Percentiles rank a stretch among this genome's conserved stretches.
Evolutionary conservation across 1,284 basidiomycete species (phyloP).

Genomic region (Trametes sp.): DNA sequence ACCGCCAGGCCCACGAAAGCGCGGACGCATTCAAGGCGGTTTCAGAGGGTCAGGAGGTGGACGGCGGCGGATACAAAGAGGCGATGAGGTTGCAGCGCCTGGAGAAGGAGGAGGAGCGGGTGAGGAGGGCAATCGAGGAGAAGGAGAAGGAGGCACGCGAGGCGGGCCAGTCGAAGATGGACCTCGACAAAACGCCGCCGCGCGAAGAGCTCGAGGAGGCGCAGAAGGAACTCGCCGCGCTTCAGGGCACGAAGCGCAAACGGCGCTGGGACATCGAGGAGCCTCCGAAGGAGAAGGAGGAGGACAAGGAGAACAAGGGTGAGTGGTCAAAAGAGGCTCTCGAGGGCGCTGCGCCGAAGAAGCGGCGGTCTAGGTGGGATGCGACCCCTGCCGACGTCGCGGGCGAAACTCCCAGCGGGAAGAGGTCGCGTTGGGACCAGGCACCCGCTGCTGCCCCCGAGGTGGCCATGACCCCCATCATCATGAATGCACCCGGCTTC

Average conservation of each 20-base stretch:
- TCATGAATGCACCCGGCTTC: slow-evolving; percentile 86
- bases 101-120: slow-evolving; percentile 93
- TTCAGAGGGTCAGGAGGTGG: slow-evolving; percentile 71
- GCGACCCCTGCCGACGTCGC: slow-evolving; percentile 79
- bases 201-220: slow-evolving; percentile 77
- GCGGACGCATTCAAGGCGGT: slow-evolving; percentile 78
- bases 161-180: slow-evolving; percentile 83
- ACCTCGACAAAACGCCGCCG: slow-evolving; percentile 89
- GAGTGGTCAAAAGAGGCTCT: slow-evolving; percentile 80
- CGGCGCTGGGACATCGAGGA: slow-evolving; percentile 88
- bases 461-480: slow-evolving; percentile 74
- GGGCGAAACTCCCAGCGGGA: slow-evolving; percentile 65
- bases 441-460: slow-evolving; percentile 69
- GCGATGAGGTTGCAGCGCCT: slow-evolving; percentile 93
- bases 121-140: slow-evolving; percentile 87
- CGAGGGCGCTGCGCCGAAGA: slow-evolving; percentile 81
- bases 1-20: slow-evolving; percentile 79
- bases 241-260: slow-evolving; percentile 77
- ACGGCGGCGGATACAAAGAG: slow-evolving; percentile 92
- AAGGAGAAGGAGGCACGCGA: slow-evolving; percentile 84
- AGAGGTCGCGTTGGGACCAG: slow-evolving; percentile 97
- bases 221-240: slow-evolving; percentile 68
- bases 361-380: slow-evolving; percentile 94
- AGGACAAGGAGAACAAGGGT: slow-evolving; percentile 62
- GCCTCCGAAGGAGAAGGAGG: slow-evolving; percentile 56